Evolutionary conservation across 495 filamentous ascomycete species (phyloP).

Genomic region (Xylaria scruposa): DNA sequence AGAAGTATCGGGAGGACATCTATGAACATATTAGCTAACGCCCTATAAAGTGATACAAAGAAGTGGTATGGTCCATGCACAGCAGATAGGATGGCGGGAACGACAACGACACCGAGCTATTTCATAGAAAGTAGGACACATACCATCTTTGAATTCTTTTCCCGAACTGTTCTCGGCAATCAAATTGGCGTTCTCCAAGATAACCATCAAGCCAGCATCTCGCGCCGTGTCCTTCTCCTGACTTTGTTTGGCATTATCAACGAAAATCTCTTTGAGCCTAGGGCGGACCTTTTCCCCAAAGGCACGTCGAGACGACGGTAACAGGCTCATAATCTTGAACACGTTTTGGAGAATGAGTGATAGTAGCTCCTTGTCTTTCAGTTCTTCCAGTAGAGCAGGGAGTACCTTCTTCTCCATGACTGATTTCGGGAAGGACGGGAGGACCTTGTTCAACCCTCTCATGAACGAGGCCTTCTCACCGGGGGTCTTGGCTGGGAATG

Average conservation of each 20-base stretch:
- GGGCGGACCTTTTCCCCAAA: slow-evolving; percentile 86
- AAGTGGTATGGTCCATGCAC: not conserved
- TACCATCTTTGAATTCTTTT: slow-evolving; percentile 92
- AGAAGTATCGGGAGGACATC: slow-evolving; percentile 87
- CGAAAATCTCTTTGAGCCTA: slow-evolving; percentile 81
- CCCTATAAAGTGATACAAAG: slow-evolving; percentile 28
- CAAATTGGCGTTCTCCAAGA: slow-evolving; percentile 79
- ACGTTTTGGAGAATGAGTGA: slow-evolving; percentile 86
- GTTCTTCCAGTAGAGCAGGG: slow-evolving; percentile 85
- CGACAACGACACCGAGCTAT: not conserved
- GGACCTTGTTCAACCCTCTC: slow-evolving; percentile 81
- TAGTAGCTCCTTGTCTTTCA: slow-evolving; percentile 86
- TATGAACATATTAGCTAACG: slow-evolving; percentile 35
- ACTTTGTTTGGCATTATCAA: slow-evolving; percentile 57
- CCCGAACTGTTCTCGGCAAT: slow-evolving; percentile 82
- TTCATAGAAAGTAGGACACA: slow-evolving; percentile 31
- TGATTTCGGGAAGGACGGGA: slow-evolving; percentile 88
- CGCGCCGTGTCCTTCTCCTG: slow-evolving; percentile 79
- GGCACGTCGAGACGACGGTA: slow-evolving; percentile 76
- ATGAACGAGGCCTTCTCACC: slow-evolving; percentile 92
- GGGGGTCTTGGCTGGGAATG: slow-evolving; percentile 86
- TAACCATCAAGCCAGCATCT: slow-evolving; percentile 88
- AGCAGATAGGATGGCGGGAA: not conserved
- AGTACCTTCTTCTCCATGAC: slow-evolving; percentile 95
- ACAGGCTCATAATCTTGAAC: slow-evolving; percentile 79